Base-by-base conservation (phyloP, 2,329 filamentous ascomycete species). In the Aureobasidium namibiae region DNA sequence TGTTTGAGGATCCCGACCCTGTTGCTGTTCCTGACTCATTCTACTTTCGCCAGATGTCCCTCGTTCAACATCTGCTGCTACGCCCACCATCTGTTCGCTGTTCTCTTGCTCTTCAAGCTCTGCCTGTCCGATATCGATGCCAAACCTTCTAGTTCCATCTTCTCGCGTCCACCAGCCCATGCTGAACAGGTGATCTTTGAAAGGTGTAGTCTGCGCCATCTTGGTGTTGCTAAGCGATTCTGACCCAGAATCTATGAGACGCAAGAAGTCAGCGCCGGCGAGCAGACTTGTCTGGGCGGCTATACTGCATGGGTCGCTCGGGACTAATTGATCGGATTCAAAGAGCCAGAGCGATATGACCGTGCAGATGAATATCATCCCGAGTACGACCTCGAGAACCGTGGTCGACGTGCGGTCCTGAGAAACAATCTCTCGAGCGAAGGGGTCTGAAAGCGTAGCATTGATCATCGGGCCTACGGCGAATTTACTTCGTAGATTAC, bases 41-140 rank as follows among this genome's bases (percentile, higher is more conserved):
- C 36, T 39, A 39, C 36, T 5, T 39, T 39, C 36, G 13, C 14
- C 5, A 18, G 36, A 39, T 11, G 14, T 13, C 5, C 36, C 36
- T 39, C 36, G 36, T 11, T 64, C 68, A 7, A 67, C 63, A 9
- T 70, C 70, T 4, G 38, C 49, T 41, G 16, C 53, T 4, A 11
- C 39, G 66, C 70, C 34, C 65, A 65, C 31, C 6, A 63, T 62
- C 36, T 65, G 62, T 36, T 67, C 66, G 33, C 65, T 63, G 29
- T 67, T 76, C 0, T 74, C 71, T 1, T 76, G 74, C 1, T 77
- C 75, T 0, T 72, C 74, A 29, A 76, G 72, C 0, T 74, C 70
- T 2, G 73, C 53, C 16, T 57, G 38, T 29, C 31, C 24, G 10
- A 39, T 39, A 39, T 11, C 36, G 14, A 23, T 60, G 24, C 26